These are phyloP conservation scores for Colletotrichum tamarilloi DNA, from an alignment of 2,329 filamentous ascomycete genomes.

Conservation along the genomic window DNA sequence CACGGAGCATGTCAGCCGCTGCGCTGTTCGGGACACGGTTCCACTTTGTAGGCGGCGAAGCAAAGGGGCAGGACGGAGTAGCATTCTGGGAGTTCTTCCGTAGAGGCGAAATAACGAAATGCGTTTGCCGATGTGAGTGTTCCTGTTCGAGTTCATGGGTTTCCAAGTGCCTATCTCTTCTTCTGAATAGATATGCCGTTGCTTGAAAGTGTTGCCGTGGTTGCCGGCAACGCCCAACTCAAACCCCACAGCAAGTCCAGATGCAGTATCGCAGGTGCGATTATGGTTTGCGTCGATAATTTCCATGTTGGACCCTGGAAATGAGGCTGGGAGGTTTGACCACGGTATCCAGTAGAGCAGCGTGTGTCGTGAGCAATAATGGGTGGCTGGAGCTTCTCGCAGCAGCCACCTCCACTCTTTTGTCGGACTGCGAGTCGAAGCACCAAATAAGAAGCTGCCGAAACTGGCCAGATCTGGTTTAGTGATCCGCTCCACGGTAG, in stretches of 20 bases:
- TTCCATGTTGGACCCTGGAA: slow-evolving; percentile 14
- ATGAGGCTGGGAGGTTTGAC: slow-evolving; percentile 17
- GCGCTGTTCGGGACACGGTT: slow-evolving; percentile 30
- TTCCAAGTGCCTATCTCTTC: not conserved
- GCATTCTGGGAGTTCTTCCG: not conserved
- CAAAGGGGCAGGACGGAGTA: not conserved
- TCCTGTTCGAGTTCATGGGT: not conserved
- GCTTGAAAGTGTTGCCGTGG: not conserved
- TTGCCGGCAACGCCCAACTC: slow-evolving; percentile 1
- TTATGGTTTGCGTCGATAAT: not conserved
- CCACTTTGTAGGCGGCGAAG: slow-evolving; percentile 18
- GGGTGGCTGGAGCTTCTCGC: slow-evolving; percentile 23
- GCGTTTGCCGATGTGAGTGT: not conserved
- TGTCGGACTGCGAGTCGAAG: slow-evolving; percentile 17
- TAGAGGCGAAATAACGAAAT: not conserved
- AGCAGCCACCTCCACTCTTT: slow-evolving; percentile 22
- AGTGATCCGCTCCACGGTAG: slow-evolving; percentile 32
- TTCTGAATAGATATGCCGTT: not conserved
- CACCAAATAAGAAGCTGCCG: slow-evolving; percentile 18
- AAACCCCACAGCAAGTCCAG: slow-evolving; percentile 14
- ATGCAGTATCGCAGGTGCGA: not conserved
- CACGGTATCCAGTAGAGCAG: slow-evolving; percentile 9
- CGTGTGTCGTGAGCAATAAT: not conserved
- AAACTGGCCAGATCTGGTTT: slow-evolving; percentile 25
- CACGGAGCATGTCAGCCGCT: slow-evolving; percentile 27